Percentiles rank a stretch among this genome's conserved stretches.
These are phyloP conservation scores for Acer yangbiense DNA, from an alignment of 345 rosid species.

Conservation along the genomic window DNA sequence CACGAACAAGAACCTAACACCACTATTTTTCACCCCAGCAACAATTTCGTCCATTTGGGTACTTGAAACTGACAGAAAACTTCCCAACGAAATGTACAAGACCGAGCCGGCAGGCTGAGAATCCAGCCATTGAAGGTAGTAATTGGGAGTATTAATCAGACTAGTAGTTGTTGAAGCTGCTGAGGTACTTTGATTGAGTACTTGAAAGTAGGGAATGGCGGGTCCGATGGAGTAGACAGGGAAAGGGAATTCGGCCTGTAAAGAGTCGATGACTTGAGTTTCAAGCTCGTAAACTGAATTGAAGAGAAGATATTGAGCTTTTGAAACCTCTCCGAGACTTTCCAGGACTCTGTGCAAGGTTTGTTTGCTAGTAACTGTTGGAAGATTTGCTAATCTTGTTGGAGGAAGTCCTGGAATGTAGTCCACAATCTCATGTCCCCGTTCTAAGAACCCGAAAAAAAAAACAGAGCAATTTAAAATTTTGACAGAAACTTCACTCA, in stretches of 20 bases:
- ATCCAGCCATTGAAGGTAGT: slow-evolving; percentile 30
- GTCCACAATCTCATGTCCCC: not conserved
- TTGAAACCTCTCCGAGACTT: slow-evolving; percentile 16
- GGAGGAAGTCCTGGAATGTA: slow-evolving; percentile 2
- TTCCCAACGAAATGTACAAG: slow-evolving; percentile 45
- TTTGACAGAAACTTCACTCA: no score
- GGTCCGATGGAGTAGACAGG: slow-evolving; percentile 43
- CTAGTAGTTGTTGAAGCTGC: not conserved
- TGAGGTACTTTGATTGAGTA: not conserved
- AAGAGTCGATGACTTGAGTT: slow-evolving; percentile 18
- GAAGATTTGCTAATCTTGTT: not conserved
- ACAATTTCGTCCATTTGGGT: slow-evolving; percentile 38
- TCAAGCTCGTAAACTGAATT: slow-evolving; percentile 40
- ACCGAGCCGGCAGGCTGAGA: slow-evolving; percentile 35
- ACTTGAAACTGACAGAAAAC: slow-evolving; percentile 32
- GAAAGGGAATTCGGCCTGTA: not conserved
- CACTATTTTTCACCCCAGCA: slow-evolving; percentile 32
- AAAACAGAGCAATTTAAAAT: no score
- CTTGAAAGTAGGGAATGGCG: slow-evolving; percentile 26
- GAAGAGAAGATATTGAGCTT: slow-evolving; percentile 36
- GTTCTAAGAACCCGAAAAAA: not conserved
- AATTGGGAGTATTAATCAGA: no score
- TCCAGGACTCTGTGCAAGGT: not conserved
- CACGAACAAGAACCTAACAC: slow-evolving; percentile 40
- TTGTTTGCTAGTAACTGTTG: not conserved